Conservation (phyloP, 495 filamentous ascomycete genomes). For the Podospora anserina region DNA sequence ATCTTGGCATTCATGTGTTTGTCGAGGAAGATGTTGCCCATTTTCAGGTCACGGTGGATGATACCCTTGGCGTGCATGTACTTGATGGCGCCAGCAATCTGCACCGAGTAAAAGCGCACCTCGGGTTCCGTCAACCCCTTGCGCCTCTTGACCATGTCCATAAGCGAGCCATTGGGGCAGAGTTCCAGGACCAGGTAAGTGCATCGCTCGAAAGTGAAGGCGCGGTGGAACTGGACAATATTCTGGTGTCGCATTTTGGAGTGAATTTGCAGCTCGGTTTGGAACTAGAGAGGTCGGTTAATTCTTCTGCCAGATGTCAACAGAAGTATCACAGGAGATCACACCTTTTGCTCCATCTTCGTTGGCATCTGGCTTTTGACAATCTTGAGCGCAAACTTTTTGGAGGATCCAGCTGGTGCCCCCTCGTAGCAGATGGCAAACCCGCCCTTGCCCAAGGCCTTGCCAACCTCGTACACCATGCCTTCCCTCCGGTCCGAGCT, state of each 20-base stretch:
- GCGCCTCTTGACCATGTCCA: slow-evolving; percentile 93
- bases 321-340: slow-evolving; percentile 3
- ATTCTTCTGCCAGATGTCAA: slow-evolving; percentile 11
- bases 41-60: slow-evolving; percentile 95
- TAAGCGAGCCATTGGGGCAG: slow-evolving; percentile 93
- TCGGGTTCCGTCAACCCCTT: slow-evolving; percentile 86
- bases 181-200: slow-evolving; percentile 94
- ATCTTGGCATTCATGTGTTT: slow-evolving; percentile 96
- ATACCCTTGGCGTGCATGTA: slow-evolving; percentile 94
- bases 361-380: slow-evolving; percentile 83
- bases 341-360: slow-evolving; percentile 83
- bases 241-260: slow-evolving; percentile 94
- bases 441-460: slow-evolving; percentile 83
- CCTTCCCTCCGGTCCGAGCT: slow-evolving; percentile 59
- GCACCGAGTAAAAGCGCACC: slow-evolving; percentile 84
- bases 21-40: slow-evolving; percentile 96
- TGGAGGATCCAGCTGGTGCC: slow-evolving; percentile 59
- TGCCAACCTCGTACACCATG: slow-evolving; percentile 78
- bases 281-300: slow-evolving; percentile 66
- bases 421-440: slow-evolving; percentile 91
- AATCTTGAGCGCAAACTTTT: slow-evolving; percentile 81
- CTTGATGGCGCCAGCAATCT: slow-evolving; percentile 93
- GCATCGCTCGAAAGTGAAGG: slow-evolving; percentile 82
- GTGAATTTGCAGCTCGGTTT: slow-evolving; percentile 95
- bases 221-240: slow-evolving; percentile 90